Evolutionary conservation across 495 filamentous ascomycete genomes (phyloP).

Genomic region (Thermothielavioides terrestris): DNA sequence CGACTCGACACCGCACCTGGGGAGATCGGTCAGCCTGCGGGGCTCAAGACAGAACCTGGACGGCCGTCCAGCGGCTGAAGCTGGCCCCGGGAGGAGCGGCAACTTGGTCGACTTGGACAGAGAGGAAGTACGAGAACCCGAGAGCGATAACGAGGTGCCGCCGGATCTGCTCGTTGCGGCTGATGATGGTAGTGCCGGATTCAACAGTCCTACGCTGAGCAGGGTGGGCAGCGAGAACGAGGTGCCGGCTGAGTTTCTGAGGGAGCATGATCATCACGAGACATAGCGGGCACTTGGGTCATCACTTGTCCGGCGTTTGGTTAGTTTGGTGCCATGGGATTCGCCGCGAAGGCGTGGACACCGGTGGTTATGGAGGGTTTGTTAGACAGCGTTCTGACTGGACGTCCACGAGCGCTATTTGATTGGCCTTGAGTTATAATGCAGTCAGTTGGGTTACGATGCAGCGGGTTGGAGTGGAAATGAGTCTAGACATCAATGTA

Average conservation of each 20-base stretch:
- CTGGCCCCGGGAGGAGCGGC: slow-evolving; percentile 20
- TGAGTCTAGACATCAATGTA: no score
- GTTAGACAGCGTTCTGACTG: no score
- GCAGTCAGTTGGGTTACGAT: no score
- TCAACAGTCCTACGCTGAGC: slow-evolving; percentile 6
- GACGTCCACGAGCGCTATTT: no score
- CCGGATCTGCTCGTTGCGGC: slow-evolving; percentile 24
- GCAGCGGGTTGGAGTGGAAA: no score
- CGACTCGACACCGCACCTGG: slow-evolving; percentile 10
- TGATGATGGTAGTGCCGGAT: neutral
- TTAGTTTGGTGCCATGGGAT: neutral
- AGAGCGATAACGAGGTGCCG: slow-evolving; percentile 34
- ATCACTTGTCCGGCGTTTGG: neutral
- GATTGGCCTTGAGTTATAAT: no score
- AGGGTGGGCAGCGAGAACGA: slow-evolving; percentile 31
- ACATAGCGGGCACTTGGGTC: neutral
- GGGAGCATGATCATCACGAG: slow-evolving; percentile 20
- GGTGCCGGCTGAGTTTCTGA: slow-evolving; percentile 34
- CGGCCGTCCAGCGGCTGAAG: no score
- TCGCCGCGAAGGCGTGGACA: no score
- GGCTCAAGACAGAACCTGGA: neutral
- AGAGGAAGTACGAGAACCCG: slow-evolving; percentile 14
- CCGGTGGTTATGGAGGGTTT: no score
- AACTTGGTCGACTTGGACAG: slow-evolving; percentile 37
- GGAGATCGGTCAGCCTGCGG: slow-evolving; percentile 9